Evolutionary conservation across 2,329 filamentous ascomycete species (phyloP).

Genomic region (Aureobasidium musti): DNA sequence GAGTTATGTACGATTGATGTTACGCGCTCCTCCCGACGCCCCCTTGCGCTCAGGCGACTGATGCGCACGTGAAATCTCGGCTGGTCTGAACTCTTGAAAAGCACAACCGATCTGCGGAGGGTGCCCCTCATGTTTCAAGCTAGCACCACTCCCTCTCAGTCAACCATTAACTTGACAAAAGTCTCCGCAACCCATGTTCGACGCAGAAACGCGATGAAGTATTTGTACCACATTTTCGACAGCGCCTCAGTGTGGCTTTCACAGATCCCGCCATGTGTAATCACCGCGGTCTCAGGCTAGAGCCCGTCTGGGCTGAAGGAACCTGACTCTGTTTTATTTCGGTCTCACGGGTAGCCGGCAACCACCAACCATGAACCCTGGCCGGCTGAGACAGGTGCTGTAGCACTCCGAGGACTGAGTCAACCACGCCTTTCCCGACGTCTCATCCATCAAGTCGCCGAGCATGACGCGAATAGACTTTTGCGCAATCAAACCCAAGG

Average conservation of each 20-base stretch:
- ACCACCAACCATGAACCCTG: slow-evolving; percentile 9
- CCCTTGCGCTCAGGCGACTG: neutral
- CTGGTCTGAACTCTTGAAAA: slow-evolving; percentile 2
- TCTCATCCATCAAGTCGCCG: slow-evolving; percentile 4
- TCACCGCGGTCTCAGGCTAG: slow-evolving; percentile 2
- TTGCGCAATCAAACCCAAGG: slow-evolving; percentile 14
- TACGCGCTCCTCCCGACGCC: neutral
- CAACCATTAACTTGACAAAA: slow-evolving; percentile 10
- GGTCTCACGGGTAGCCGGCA: slow-evolving; percentile 22
- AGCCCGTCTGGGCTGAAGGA: slow-evolving; percentile 7
- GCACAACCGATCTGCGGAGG: slow-evolving; percentile 25
- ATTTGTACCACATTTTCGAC: neutral
- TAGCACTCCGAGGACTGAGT: slow-evolving; percentile 23
- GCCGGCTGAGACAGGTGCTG: slow-evolving; percentile 4
- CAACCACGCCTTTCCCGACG: slow-evolving; percentile 16
- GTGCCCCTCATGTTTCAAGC: slow-evolving; percentile 25
- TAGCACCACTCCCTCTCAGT: slow-evolving; percentile 12
- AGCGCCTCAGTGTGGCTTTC: slow-evolving; percentile 18
- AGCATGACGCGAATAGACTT: slow-evolving; percentile 10
- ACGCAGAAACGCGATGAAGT: neutral
- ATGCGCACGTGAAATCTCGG: slow-evolving; percentile 12
- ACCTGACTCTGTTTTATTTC: slow-evolving; percentile 22
- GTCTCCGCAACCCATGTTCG: slow-evolving; percentile 13
- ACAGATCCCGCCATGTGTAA: neutral
- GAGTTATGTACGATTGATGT: slow-evolving; percentile 4